A percentile compares a stretch with the other conserved stretches of the same genome.
phyloP scores from a whole-genome alignment of 2,329 filamentous ascomycete genomes.

The Ambrosiella cleistominuta region DNA sequence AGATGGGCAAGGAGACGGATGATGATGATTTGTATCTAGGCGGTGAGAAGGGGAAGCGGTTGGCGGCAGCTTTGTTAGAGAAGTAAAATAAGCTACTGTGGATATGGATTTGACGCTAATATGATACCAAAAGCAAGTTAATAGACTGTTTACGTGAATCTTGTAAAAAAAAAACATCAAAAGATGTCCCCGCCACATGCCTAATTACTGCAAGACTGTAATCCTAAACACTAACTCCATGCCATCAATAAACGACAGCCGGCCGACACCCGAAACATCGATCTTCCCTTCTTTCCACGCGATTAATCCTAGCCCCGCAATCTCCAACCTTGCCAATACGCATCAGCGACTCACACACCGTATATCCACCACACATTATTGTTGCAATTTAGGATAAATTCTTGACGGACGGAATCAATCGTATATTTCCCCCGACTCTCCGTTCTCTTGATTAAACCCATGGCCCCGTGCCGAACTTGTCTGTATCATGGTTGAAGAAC shows the following conservation, averaged over 20 bases:
- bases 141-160: not conserved
- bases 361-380: not conserved
- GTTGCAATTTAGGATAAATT: no score
- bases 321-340: not conserved
- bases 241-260: not conserved
- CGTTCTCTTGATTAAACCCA: not conserved
- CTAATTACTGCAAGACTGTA: not conserved
- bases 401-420: not conserved
- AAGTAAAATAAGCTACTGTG: not conserved
- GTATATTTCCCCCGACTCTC: not conserved
- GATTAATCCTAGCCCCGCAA: not conserved
- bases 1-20: conserved; percentile 47
- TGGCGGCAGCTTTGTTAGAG: conserved; percentile 23
- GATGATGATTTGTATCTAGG: conserved; percentile 44
- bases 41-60: conserved; percentile 34
- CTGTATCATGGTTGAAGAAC: not conserved
- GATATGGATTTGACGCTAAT: not conserved
- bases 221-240: not conserved
- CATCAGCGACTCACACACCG: not conserved
- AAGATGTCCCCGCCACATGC: not conserved
- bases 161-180: not conserved
- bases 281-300: not conserved
- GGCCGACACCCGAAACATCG: not conserved
- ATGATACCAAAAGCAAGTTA: not conserved
- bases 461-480: no score